phyloP scores from a whole-genome alignment of 768 basidiomycete species.

The Termitomyces sp. region DNA sequence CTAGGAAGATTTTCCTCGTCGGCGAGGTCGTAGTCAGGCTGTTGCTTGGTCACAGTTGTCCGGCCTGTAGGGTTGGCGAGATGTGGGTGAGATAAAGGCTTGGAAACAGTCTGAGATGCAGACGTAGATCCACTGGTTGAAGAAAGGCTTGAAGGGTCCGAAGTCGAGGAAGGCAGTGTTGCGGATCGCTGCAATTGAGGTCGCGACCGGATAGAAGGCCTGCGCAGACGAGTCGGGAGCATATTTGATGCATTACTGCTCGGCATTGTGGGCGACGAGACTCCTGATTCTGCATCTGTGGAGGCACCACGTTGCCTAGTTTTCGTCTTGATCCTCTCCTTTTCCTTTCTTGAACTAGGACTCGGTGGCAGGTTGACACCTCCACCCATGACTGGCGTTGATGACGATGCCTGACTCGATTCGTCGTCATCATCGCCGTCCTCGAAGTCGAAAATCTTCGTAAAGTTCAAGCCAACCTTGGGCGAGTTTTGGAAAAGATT shows the following conservation, averaged over 20 bases:
- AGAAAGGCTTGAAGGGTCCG: constrained; percentile 32
- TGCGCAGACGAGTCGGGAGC: constrained; percentile 46
- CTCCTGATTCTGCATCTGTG: constrained; percentile 20
- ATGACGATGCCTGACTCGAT: constrained; percentile 15
- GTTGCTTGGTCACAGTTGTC: constrained; percentile 20
- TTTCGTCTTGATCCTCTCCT: constrained; percentile 24
- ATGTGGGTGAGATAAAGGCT: constrained; percentile 42
- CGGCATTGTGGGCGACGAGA: constrained; percentile 13
- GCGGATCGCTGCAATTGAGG: constrained; percentile 19
- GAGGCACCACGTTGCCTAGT: constrained; percentile 6
- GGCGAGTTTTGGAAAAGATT: constrained; percentile 68
- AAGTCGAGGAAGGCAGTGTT: constrained; percentile 29
- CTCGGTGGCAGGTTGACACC: constrained; percentile 36
- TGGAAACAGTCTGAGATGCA: constrained; percentile 22
- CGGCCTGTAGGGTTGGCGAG: constrained; percentile 19
- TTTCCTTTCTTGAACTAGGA: constrained; percentile 44
- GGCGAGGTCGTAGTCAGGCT: constrained; percentile 55
- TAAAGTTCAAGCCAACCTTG: constrained; percentile 67
- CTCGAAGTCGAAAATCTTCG: constrained; percentile 73
- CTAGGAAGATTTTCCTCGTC: constrained; percentile 86
- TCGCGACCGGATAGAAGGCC: constrained; percentile 50
- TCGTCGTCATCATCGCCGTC: constrained; percentile 30
- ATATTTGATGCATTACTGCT: constrained; percentile 8
- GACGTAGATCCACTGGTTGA: constrained; percentile 13
- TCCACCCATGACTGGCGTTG: constrained; percentile 20